These are phyloP conservation scores for Aureobasidium zeae DNA, from an alignment of 2,329 filamentous ascomycete species.

Conservation along the genomic window DNA sequence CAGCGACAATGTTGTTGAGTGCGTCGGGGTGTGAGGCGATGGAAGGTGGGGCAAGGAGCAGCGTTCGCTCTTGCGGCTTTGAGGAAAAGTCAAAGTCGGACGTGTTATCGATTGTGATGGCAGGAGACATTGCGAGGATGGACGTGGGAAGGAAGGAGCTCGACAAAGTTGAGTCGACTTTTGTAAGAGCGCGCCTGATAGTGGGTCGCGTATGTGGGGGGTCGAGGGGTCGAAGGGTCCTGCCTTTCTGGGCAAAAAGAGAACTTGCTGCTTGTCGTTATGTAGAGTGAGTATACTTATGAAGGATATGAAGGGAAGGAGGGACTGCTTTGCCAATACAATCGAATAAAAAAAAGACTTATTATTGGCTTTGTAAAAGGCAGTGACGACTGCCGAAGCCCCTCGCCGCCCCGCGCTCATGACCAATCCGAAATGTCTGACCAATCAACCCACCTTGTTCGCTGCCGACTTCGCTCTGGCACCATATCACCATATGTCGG, in stretches of 20 bases:
- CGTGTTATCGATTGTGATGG: constrained; percentile 31
- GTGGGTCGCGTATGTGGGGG: constrained; percentile 3
- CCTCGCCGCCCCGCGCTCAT: too few species aligned
- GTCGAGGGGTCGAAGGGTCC: constrained; percentile 9
- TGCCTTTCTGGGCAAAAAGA: background rate
- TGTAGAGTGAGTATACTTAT: background rate
- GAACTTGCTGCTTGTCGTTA: background rate
- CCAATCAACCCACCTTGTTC: background rate
- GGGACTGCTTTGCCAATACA: background rate
- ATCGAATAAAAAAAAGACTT: background rate
- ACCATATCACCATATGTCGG: too few species aligned
- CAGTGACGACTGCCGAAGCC: background rate
- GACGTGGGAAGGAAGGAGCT: background rate
- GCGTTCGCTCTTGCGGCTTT: constrained; percentile 47
- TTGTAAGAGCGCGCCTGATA: background rate
- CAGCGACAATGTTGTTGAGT: constrained; percentile 59
- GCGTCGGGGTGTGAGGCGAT: constrained; percentile 76
- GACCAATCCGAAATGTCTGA: background rate
- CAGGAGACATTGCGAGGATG: constrained; percentile 29
- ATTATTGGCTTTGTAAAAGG: too few species aligned
- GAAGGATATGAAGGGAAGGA: background rate
- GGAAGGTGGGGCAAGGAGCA: constrained; percentile 84
- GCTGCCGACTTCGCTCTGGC: background rate
- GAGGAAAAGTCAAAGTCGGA: constrained; percentile 28
- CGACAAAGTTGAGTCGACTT: background rate